A percentile compares a stretch with the other conserved stretches of the same genome.
phyloP scores from a whole-genome alignment of 179 eudicot genomes.

The Dionaea muscipula region DNA sequence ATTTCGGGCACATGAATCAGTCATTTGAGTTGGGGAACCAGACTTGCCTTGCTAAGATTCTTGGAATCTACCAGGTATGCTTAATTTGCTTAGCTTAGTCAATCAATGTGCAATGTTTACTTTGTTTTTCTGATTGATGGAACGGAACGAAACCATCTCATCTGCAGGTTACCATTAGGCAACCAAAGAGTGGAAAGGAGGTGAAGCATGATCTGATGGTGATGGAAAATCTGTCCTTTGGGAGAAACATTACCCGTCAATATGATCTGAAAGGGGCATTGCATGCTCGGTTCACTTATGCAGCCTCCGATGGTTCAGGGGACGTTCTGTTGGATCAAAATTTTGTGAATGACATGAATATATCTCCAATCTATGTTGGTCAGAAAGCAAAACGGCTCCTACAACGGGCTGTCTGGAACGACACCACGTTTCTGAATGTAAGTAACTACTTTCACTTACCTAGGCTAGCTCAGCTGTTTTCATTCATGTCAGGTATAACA shows the following conservation, averaged over 20 bases:
- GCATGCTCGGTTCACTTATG: constrained; percentile 57
- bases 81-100: not conserved
- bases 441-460: too few relatives aligned
- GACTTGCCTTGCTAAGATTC: constrained; percentile 90
- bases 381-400: constrained; percentile 54
- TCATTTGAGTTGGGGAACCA: constrained; percentile 59
- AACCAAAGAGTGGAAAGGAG: constrained; percentile 57
- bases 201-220: constrained; percentile 71
- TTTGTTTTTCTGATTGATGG: too few relatives aligned
- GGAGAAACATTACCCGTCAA: constrained; percentile 47
- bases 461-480: not conserved
- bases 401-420: constrained; percentile 88
- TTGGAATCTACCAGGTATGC: constrained; percentile 83
- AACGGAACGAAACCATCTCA: too few relatives aligned
- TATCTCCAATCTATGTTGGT: constrained; percentile 64
- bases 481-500: not conserved
- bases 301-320: constrained; percentile 52
- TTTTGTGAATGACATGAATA: constrained; percentile 80
- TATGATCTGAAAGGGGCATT: constrained; percentile 93
- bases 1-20: constrained; percentile 56
- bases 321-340: constrained; percentile 89
- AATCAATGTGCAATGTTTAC: too few relatives aligned
- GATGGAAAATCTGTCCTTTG: constrained; percentile 83
- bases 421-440: constrained; percentile 58
- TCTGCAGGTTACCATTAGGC: constrained; percentile 53